phyloP scores from a whole-genome alignment of 2,329 filamentous ascomycete genomes.

The Penicillium sp. region DNA sequence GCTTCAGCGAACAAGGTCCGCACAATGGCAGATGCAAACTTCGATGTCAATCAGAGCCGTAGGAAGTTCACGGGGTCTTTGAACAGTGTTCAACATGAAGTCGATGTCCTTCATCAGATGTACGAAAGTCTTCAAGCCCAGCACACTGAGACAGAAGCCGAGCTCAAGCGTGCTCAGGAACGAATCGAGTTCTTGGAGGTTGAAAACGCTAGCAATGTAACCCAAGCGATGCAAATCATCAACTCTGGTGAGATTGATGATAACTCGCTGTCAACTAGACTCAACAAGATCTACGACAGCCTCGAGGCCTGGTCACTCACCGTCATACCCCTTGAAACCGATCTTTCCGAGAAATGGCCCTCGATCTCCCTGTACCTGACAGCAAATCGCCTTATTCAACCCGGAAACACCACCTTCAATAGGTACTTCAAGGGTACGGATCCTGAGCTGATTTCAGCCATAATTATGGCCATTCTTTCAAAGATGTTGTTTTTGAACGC shows the following conservation, averaged over 20 bases:
- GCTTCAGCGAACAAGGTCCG: neutral
- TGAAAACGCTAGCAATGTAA: neutral
- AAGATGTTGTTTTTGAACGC: neutral
- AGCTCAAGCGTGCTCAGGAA: neutral
- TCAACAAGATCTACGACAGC: neutral
- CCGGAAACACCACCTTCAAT: neutral
- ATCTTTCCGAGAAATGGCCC: neutral
- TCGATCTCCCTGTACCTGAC: neutral
- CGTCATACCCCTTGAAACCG: neutral
- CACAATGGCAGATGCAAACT: neutral
- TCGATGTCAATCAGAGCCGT: neutral
- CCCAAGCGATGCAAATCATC: neutral
- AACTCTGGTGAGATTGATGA: neutral
- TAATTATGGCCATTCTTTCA: neutral
- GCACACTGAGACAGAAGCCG: neutral
- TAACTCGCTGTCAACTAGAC: neutral
- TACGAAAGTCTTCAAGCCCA: neutral
- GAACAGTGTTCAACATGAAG: neutral
- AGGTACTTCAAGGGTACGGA: neutral
- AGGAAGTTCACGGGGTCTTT: neutral
- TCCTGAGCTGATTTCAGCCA: neutral
- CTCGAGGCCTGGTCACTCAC: neutral
- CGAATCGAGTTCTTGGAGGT: neutral
- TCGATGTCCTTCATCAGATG: neutral
- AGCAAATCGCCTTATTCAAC: neutral